These are phyloP conservation scores for Aspergillus bertholletiae DNA, from an alignment of 495 filamentous ascomycete species.

Conservation along the genomic window DNA sequence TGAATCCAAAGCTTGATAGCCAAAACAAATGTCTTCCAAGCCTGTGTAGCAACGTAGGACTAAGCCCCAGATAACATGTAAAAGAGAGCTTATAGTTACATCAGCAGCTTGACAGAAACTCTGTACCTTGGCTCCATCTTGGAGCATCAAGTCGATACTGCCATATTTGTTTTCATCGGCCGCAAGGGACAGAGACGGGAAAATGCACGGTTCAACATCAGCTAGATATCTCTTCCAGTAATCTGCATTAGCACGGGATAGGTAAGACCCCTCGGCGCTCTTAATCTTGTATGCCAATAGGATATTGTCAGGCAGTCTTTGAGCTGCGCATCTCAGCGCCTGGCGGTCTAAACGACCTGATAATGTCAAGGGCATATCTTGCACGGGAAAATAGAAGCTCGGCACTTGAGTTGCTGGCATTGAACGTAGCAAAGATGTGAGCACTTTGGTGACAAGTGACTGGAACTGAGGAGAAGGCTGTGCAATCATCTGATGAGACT, in stretches of 20 bases:
- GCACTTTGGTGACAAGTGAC: constrained; percentile 12
- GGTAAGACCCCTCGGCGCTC: constrained; percentile 1
- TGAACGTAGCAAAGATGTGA: constrained; percentile 21
- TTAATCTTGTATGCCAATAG: constrained; percentile 7
- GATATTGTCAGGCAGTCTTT: constrained; percentile 12
- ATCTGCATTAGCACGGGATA: constrained; percentile 24
- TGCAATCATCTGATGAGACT: constrained; percentile 7
- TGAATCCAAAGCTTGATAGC: constrained; percentile 29
- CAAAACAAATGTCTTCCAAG: constrained; percentile 53
- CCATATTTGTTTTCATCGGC: background rate
- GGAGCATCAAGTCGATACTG: constrained; percentile 9
- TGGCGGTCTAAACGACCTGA: constrained; percentile 49
- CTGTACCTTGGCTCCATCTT: constrained; percentile 18
- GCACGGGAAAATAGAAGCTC: constrained; percentile 53
- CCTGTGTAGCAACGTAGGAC: constrained; percentile 52
- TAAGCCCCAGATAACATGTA: constrained; percentile 53
- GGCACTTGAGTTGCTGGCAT: constrained; percentile 54
- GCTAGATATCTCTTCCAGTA: constrained; percentile 53
- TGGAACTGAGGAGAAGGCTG: constrained; percentile 16
- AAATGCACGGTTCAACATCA: constrained; percentile 50
- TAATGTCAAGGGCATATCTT: constrained; percentile 46
- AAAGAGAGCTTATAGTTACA: constrained; percentile 27
- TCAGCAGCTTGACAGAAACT: constrained; percentile 28
- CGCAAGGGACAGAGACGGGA: constrained; percentile 38
- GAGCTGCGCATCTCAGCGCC: constrained; percentile 15